These are phyloP conservation scores for Suillus hirtellus DNA, from an alignment of 768 basidiomycete species.

Conservation along the genomic window DNA sequence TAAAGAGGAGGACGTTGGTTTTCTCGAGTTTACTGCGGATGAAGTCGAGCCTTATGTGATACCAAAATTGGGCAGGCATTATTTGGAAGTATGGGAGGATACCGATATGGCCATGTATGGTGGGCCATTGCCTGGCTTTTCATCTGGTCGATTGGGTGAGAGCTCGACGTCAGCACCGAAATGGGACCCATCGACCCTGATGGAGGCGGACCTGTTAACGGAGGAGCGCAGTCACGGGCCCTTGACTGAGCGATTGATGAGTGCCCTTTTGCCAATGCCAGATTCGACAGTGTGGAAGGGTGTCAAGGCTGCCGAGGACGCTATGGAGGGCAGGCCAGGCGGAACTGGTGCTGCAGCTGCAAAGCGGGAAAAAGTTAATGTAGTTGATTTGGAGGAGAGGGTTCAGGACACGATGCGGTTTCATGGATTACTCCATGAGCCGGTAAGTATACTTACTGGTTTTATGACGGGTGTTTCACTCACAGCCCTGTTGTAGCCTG, in stretches of 20 bases:
- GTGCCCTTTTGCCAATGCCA: conserved; percentile 71
- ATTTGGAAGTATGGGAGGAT: conserved; percentile 91
- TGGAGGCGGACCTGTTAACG: conserved; percentile 63
- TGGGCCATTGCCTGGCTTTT: conserved; percentile 41
- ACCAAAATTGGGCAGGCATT: conserved; percentile 85
- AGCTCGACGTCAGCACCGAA: conserved; percentile 49
- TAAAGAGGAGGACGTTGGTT: conserved; percentile 94
- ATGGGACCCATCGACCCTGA: conserved; percentile 83
- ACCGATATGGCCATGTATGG: conserved; percentile 66
- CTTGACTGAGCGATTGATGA: conserved; percentile 81
- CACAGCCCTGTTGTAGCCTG: conserved; percentile 47
- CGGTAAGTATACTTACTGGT: conserved; percentile 49
- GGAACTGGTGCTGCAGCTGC: conserved; percentile 79
- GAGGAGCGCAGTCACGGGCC: conserved; percentile 87
- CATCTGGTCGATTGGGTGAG: conserved; percentile 37
- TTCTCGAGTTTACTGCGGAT: conserved; percentile 88
- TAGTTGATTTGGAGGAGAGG: conserved; percentile 75
- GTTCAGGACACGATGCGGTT: conserved; percentile 76
- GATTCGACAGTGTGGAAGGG: conserved; percentile 68
- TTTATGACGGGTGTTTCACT: conserved; percentile 16
- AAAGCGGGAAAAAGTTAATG: conserved; percentile 72
- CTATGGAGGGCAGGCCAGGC: conserved; percentile 81
- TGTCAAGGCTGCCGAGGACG: conserved; percentile 81
- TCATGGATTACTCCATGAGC: conserved; percentile 66
- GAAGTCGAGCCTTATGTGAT: conserved; percentile 86